A percentile compares a stretch with the other conserved stretches of the same genome.
Conservation (phyloP, 805 yeast genomes). For the Nematodospora valgi region DNA sequence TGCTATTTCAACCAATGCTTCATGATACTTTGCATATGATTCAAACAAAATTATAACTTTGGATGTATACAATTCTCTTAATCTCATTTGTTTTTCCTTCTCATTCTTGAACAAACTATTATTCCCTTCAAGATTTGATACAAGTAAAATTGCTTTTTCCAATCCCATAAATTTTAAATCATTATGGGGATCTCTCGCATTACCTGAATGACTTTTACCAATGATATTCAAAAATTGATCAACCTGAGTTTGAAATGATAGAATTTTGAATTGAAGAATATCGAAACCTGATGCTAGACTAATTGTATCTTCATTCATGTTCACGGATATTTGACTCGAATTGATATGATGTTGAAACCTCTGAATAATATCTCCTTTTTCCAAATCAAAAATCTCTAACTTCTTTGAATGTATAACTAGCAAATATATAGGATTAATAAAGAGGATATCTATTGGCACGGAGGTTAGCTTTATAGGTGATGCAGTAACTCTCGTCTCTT, state of each 20-base stretch:
- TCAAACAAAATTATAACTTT: slow-evolving; percentile 33
- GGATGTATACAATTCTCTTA: slow-evolving; percentile 33
- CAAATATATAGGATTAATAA: slow-evolving; percentile 31
- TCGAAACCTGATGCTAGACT: slow-evolving; percentile 27
- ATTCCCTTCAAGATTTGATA: slow-evolving; percentile 20
- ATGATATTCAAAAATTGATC: slow-evolving; percentile 30
- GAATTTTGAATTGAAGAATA: slow-evolving; percentile 27
- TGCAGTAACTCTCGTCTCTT: slow-evolving; percentile 10
- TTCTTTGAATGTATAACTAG: slow-evolving; percentile 28
- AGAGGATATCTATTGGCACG: slow-evolving; percentile 23
- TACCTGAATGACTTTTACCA: slow-evolving; percentile 13
- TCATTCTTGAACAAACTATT: slow-evolving; percentile 24
- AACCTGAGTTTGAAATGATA: slow-evolving; percentile 30
- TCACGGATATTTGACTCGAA: slow-evolving; percentile 16
- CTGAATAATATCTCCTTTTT: slow-evolving; percentile 34
- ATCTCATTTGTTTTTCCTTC: slow-evolving; percentile 27
- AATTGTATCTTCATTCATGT: slow-evolving; percentile 12
- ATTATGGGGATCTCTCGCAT: slow-evolving; percentile 19
- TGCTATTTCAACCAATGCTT: slow-evolving; percentile 36
- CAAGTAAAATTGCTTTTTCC: slow-evolving; percentile 30
- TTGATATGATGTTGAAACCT: slow-evolving; percentile 29
- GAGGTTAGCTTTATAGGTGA: slow-evolving; percentile 22
- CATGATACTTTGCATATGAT: slow-evolving; percentile 31
- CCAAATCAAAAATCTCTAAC: slow-evolving; percentile 32
- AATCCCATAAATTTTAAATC: slow-evolving; percentile 32